These are phyloP conservation scores for Nitzschia putrida DNA, from an alignment of 108 stramenopile species.

Conservation along the genomic window DNA sequence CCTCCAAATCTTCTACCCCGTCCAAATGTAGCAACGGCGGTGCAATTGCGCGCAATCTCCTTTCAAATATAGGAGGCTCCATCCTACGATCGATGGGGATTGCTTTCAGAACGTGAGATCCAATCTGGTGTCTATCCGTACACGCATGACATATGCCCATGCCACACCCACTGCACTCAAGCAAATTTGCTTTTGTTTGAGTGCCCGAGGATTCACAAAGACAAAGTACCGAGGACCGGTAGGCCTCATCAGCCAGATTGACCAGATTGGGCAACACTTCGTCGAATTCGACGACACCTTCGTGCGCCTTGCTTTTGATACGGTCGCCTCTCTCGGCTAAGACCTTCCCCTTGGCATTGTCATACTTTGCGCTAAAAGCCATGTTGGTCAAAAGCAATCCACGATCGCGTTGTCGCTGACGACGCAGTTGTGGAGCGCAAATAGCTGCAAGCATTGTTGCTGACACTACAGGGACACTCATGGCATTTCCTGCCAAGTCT, in stretches of 20 bases:
- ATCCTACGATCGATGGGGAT: conserved; percentile 18
- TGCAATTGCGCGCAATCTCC: conserved; percentile 38
- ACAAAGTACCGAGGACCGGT: conserved; percentile 38
- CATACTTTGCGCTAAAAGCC: conserved; percentile 41
- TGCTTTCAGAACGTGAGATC: conserved; percentile 42
- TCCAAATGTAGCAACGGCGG: conserved; percentile 38
- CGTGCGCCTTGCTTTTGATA: not conserved
- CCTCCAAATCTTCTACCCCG: conserved; percentile 30
- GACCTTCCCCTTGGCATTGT: conserved; percentile 35
- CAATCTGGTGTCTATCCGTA: conserved; percentile 38
- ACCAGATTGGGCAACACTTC: conserved; percentile 24
- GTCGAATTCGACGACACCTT: conserved; percentile 12
- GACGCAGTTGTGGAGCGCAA: conserved; percentile 53
- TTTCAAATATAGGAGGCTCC: conserved; percentile 47
- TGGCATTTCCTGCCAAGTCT: conserved; percentile 84
- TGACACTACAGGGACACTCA: conserved; percentile 72
- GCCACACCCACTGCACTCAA: conserved; percentile 46
- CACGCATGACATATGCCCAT: conserved; percentile 43
- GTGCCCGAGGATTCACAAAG: conserved; percentile 46
- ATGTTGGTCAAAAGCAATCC: conserved; percentile 22
- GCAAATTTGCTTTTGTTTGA: conserved; percentile 35
- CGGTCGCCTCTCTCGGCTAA: conserved; percentile 48
- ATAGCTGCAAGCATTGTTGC: conserved; percentile 71
- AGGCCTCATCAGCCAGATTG: conserved; percentile 27
- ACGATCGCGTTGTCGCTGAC: not conserved